Percentiles rank a stretch among this genome's conserved stretches.
Conservation (phyloP, 352 stramenopile species). For the Globisporangium orthogonon region DNA sequence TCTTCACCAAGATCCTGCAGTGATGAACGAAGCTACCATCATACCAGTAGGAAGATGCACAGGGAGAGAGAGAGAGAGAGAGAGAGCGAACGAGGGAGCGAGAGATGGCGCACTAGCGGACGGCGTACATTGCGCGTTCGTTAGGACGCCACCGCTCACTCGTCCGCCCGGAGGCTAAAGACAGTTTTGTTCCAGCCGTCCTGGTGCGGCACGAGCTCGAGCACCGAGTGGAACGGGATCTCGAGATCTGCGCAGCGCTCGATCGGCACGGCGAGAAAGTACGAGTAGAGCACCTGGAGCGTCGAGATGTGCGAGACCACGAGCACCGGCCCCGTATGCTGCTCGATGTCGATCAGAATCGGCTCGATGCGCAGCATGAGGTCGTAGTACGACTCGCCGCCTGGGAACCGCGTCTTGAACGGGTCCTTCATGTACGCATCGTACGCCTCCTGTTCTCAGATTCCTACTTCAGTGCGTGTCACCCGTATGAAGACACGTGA, state of each 20-base stretch:
- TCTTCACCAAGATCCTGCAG: constrained; percentile 31
- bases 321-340: constrained; percentile 77
- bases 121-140: neutral
- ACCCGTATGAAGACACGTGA: too few species aligned
- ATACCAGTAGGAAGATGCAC: neutral
- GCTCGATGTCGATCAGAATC: constrained; percentile 91
- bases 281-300: constrained; percentile 84
- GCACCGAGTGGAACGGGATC: constrained; percentile 81
- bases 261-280: constrained; percentile 78
- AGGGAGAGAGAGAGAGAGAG: neutral
- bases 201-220: constrained; percentile 76
- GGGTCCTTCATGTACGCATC: constrained; percentile 61
- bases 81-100: constrained; percentile 1
- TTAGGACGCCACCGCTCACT: neutral
- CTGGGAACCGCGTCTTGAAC: constrained; percentile 79
- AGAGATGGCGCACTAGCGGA: neutral
- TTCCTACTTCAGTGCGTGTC: too few species aligned
- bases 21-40: neutral
- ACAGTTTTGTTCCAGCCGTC: constrained; percentile 81
- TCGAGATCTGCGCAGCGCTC: constrained; percentile 70
- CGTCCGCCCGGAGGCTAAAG: constrained; percentile 62
- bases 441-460: constrained; percentile 42
- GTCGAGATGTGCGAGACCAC: constrained; percentile 86
- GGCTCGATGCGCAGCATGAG: constrained; percentile 90
- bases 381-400: constrained; percentile 92